Conservation (phyloP, 495 filamentous ascomycete genomes). For the Penicillium maclennaniae region DNA sequence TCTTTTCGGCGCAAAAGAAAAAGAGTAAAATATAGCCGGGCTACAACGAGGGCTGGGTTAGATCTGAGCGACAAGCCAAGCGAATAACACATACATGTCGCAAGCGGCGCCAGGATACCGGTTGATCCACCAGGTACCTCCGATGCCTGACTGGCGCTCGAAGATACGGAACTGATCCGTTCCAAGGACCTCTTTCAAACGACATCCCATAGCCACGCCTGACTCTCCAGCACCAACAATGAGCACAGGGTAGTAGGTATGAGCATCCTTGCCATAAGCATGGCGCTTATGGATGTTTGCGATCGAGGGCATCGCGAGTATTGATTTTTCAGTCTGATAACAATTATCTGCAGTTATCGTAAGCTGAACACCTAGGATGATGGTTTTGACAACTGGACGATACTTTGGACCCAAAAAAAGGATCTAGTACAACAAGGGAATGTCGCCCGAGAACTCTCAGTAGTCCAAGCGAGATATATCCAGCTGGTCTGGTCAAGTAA, state of each 20-base stretch:
- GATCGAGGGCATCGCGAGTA: slow-evolving; percentile 20
- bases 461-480: background rate
- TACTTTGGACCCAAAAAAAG: background rate
- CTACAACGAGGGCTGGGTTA: slow-evolving; percentile 21
- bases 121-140: slow-evolving; percentile 68
- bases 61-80: background rate
- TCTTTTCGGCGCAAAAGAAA: slow-evolving; percentile 58
- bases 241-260: slow-evolving; percentile 53
- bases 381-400: background rate
- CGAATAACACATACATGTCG: slow-evolving; percentile 34
- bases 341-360: background rate
- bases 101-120: slow-evolving; percentile 62
- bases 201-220: slow-evolving; percentile 63
- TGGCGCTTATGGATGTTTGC: slow-evolving; percentile 43
- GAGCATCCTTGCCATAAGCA: slow-evolving; percentile 46
- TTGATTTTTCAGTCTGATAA: background rate
- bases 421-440: slow-evolving; percentile 7
- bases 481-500: background rate
- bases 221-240: slow-evolving; percentile 63
- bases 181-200: slow-evolving; percentile 54
- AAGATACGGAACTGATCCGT: slow-evolving; percentile 65
- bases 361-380: background rate
- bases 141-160: slow-evolving; percentile 56
- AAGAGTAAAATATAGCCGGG: slow-evolving; percentile 58
- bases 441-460: background rate